Conservation (phyloP, 768 basidiomycete species). For the Macrocybe gigantea region DNA sequence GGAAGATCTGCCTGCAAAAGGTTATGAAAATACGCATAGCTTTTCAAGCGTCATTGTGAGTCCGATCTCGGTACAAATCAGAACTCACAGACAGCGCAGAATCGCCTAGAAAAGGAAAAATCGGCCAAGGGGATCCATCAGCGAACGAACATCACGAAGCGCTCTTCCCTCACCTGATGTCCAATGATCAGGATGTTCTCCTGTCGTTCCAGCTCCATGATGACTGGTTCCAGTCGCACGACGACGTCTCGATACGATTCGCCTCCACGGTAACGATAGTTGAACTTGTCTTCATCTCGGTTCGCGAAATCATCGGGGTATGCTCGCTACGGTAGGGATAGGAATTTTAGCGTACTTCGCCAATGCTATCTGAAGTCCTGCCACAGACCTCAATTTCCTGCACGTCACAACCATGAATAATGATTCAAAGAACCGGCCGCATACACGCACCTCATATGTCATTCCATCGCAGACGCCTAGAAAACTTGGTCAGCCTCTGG, state of each 20-base stretch:
- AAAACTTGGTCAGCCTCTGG: background rate
- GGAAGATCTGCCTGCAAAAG: conserved; percentile 90
- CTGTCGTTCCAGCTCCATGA: conserved; percentile 98
- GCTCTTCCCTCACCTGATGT: conserved; percentile 60
- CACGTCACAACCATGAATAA: background rate
- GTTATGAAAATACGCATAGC: conserved; percentile 96
- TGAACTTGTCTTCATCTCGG: conserved; percentile 98
- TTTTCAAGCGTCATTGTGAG: conserved; percentile 21
- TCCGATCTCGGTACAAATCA: background rate
- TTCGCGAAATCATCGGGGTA: conserved; percentile 99
- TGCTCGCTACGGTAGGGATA: conserved; percentile 48
- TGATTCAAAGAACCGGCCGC: background rate
- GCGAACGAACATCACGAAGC: conserved; percentile 2
- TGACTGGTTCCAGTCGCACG: conserved; percentile 91
- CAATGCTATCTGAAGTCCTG: background rate
- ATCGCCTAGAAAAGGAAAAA: conserved; percentile 46
- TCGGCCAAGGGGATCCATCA: conserved; percentile 3
- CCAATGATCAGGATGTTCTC: conserved; percentile 96
- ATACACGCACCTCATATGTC: conserved; percentile 71
- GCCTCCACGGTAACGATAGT: conserved; percentile 95
- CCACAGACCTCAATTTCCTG: conserved; percentile 81
- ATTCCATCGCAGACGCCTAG: conserved; percentile 94
- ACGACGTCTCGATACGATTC: conserved; percentile 99
- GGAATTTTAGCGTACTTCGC: background rate
- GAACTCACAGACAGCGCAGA: conserved; percentile 65